Base-by-base conservation (phyloP, 2,329 filamentous ascomycete species). In the Phoma sp. region DNA sequence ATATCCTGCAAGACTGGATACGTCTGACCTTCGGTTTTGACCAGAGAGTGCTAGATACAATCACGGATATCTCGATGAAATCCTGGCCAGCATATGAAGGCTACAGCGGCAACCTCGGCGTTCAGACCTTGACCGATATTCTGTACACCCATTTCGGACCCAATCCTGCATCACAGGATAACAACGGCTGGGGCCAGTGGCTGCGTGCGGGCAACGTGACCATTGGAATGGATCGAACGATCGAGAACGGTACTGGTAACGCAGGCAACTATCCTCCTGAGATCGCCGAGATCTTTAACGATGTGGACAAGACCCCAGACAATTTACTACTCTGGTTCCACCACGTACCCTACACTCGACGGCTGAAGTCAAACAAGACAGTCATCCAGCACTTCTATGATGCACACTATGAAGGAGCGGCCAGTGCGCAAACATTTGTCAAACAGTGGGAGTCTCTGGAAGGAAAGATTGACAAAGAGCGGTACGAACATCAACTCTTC, bases 291-390 rank as follows among this genome's bases (percentile, higher is more conserved):
- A 70, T 76, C 62, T 90, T 82, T 66, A 87, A 90, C 61, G 73
- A 81, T 38, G 75, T 85, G 14, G 79, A 82, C 11, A 86, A 83
- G 0, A 90, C 87, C 0, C 87, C 87, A 0, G 88, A 90, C 56
- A 78, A 90, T 22, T 75, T 90, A 1, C 71, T 90, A 2, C 77
- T 90, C 2, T 91, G 88, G 88, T 90, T 90, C 74, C 88, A 90
- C 69, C 88, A 91, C 65, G 86, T 90, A 0, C 81, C 82, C 3
- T 91, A 89, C 67, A 88, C 84, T 0, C 83, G 88, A 35, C 71
- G 69, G 6, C 79, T 90, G 1, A 78, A 85, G 8, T 84, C 82
- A 0, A 85, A 86, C 9, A 83, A 87, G 70, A 88, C 87, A 0
- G 86, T 90, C 2, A 87, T 87, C 46, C 85, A 87, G 63, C 83